phyloP scores from a whole-genome alignment of 176 grass and related monocot genomes.

The Elymus sibiricus region DNA sequence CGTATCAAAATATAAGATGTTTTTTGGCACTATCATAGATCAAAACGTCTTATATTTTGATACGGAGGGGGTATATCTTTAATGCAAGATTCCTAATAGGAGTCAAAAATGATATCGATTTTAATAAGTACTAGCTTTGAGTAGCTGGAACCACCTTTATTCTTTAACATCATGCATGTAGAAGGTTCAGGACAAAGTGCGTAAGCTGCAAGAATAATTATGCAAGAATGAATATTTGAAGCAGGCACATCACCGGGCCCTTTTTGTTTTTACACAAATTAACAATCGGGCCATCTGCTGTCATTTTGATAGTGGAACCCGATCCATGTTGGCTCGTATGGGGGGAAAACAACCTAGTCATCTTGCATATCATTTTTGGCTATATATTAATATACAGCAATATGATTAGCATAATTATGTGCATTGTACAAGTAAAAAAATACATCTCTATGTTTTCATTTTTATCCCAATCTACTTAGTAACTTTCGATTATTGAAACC shows the following conservation, averaged over 20 bases:
- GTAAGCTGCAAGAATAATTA: not conserved
- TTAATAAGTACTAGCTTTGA: not conserved
- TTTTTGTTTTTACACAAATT: not conserved
- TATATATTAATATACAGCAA: not conserved
- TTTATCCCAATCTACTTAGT: not conserved
- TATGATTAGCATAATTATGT: not conserved
- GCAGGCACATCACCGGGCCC: not conserved
- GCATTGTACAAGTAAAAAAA: not conserved
- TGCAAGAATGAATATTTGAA: constrained; percentile 12
- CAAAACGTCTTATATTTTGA: too few relatives aligned
- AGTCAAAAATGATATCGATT: not conserved
- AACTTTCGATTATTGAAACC: not conserved
- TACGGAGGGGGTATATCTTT: not conserved
- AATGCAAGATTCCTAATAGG: not conserved
- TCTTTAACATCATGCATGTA: not conserved
- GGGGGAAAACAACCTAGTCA: not conserved
- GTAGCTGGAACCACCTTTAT: constrained; percentile 7
- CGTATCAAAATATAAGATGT: too few relatives aligned
- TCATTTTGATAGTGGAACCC: not conserved
- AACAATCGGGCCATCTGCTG: not conserved
- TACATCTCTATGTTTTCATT: not conserved
- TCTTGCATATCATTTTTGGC: not conserved
- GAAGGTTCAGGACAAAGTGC: constrained; percentile 4
- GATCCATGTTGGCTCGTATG: not conserved
- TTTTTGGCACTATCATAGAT: too few relatives aligned